These are phyloP conservation scores for Thuja plicata DNA, from an alignment of 83 land plant species.

Conservation along the genomic window DNA sequence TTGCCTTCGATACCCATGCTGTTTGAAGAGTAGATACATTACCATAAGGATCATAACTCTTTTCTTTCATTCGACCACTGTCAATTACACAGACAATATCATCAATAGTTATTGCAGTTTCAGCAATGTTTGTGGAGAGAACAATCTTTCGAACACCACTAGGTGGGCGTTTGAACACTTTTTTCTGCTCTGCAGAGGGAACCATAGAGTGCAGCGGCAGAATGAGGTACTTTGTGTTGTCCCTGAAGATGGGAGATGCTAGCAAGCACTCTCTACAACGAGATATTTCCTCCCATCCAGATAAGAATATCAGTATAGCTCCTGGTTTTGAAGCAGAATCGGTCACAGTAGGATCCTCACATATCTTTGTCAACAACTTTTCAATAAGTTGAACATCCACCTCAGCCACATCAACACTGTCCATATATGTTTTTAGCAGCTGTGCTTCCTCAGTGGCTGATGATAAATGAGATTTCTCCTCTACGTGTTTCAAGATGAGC, in stretches of 20 bases:
- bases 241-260: slow-evolving; percentile 52
- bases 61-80: slow-evolving; percentile 94
- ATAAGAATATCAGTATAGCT: slow-evolving; percentile 86
- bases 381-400: slow-evolving; percentile 78
- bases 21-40: slow-evolving; percentile 95
- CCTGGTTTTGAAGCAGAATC: slow-evolving; percentile 52
- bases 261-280: slow-evolving; percentile 59
- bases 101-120: slow-evolving; percentile 94
- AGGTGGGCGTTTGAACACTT: slow-evolving; percentile 79
- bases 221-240: slow-evolving; percentile 68
- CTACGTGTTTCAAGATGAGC: slow-evolving; percentile 43
- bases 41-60: slow-evolving; percentile 93
- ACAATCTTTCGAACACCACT: slow-evolving; percentile 83
- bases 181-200: slow-evolving; percentile 84
- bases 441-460: slow-evolving; percentile 37
- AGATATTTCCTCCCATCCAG: slow-evolving; percentile 99
- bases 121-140: slow-evolving; percentile 97
- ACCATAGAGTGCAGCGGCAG: slow-evolving; percentile 91
- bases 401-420: slow-evolving; percentile 63
- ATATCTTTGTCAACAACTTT: slow-evolving; percentile 65
- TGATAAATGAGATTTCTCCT: slow-evolving; percentile 21
- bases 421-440: slow-evolving; percentile 66
- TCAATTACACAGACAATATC: slow-evolving; percentile 95
- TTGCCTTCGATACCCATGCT: slow-evolving; percentile 94
- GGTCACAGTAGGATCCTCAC: slow-evolving; percentile 23